Evolutionary conservation across 2,329 filamentous ascomycete species (phyloP), one percentile per base, ranked within the genome.

Genomic region (Paecilomyces formosus): DNA sequence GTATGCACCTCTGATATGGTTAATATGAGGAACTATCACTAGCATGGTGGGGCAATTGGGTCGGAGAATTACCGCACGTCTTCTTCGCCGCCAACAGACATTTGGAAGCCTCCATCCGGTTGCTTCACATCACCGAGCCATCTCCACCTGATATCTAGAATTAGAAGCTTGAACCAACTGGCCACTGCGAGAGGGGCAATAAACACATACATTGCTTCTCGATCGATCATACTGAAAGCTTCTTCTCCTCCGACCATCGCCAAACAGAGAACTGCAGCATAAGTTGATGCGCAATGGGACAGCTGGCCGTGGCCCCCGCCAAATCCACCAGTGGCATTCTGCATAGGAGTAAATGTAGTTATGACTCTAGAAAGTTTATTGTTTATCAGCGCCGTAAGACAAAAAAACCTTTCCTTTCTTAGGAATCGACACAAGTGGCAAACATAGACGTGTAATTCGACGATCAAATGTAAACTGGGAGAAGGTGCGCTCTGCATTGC

Each of bases 251-350:
- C 91, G 50, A 93, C 88, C 62, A 92, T 83, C 24, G 88, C 85
- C 55, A 99, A 79, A 53, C 89, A 85, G 59, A 99, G 82, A 21
- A 96, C 77, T 49, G 88, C 83, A 54, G 92, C 92, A 80, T 97
- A 99, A 0, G 89, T 91, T 53, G 90, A 88, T 58, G 94, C 94
- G 65, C 94, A 83, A 75, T 99, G 94, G 56, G 90, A 92, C 64
- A 85, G 81, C 71, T 97, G 94, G 28, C 93, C 92, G 72, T 92
- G 88, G n/a, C 94, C 92, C 62, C 93, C 94, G 56, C 92, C 94
- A 72, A 96, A 96, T 2, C 94, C 94, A 55, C 94, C 94, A 15
- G 81, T 81, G 22, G 80, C 73, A 73, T 97, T 95, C 76, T 97
- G 94, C 75, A 93, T 87, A 52, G 90, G 85, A 54, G 81, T 82